Base-by-base conservation (phyloP, 345 rosid species). In the Arabis alpina region DNA sequence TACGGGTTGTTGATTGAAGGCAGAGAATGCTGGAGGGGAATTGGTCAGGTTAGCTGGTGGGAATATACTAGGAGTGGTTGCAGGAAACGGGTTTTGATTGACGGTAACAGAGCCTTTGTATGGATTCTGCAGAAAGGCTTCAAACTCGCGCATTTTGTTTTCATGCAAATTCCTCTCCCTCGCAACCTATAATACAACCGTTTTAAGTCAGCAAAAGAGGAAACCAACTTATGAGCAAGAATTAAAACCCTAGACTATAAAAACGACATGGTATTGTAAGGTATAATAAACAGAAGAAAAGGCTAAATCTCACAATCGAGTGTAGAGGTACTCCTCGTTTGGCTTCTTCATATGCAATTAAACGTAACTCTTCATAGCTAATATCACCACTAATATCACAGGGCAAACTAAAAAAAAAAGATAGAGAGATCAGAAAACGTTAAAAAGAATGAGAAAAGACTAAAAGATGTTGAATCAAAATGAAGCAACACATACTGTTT, bases 341-440 rank as follows among this genome's bases (percentile, higher is more conserved):
- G 47, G 88, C 86, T 62, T 88, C 97, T 65, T 89, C 96, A 65
- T 89, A 94, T 34, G 97, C 93, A 50, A 78, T 80, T 9, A 89
- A 88, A 53, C 86, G 82, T 80, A 91, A 66, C 83, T 94, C 99
- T 80, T 91, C 99, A 61, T 70, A 83, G 83, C 92, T 86, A 70
- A 85, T 66, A 78, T 89, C 97, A 14, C 93, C 95, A 36, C 53
- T 53, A 43, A 94, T 73, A 49, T 94, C 97, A 73, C 96, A 91
- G 8, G 87, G 87, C 66, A 67, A 77, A 70, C 96, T 94, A 82
- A 61, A 65, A 51, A 61, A 15, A 55, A 74, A 39, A 27, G 23
- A 59, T 6, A 49, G 14, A 56, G 56, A 66, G 34, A 60, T 76
- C 24, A 70, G 43, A 48, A 19, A 50, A 48, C 14, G 13, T 54